Percentiles rank a stretch among this genome's conserved stretches.
These are phyloP conservation scores for Ostreobium quekettii DNA, from an alignment of 139 green algal genomes.

Conservation along the genomic window DNA sequence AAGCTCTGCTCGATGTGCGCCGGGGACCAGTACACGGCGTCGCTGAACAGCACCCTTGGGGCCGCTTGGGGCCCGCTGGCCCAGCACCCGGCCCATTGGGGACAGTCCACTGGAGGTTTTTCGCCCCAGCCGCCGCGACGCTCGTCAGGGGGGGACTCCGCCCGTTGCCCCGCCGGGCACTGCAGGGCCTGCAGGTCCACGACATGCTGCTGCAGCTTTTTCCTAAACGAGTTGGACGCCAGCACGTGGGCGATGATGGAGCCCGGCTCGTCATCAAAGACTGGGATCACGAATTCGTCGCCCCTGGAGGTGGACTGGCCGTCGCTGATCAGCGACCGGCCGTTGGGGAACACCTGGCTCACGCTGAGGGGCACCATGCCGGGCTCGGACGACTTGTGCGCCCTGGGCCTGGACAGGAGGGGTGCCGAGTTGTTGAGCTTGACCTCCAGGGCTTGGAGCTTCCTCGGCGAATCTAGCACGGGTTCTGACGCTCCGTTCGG, in stretches of 20 bases:
- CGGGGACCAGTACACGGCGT: too few relatives aligned
- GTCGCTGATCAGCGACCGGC: not conserved
- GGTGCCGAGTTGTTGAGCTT: not conserved
- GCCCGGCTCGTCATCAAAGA: slow-evolving; percentile 70
- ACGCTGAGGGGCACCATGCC: not conserved
- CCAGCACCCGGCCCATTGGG: too few relatives aligned
- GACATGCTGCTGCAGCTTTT: slow-evolving; percentile 38
- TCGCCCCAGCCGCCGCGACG: too few relatives aligned
- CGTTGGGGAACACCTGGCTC: not conserved
- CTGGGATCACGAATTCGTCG: slow-evolving; percentile 41
- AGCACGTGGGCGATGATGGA: slow-evolving; percentile 73
- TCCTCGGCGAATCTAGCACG: too few relatives aligned
- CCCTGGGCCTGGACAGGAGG: too few relatives aligned
- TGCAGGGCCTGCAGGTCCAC: slow-evolving; percentile 19
- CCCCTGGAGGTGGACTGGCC: slow-evolving; percentile 23
- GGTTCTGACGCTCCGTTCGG: not conserved
- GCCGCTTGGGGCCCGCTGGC: too few relatives aligned
- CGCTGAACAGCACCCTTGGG: too few relatives aligned
- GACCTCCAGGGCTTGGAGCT: too few relatives aligned
- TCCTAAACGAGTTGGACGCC: slow-evolving; percentile 47
- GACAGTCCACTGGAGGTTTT: too few relatives aligned
- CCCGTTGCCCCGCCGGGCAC: not conserved
- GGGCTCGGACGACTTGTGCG: not conserved
- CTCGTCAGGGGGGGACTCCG: too few relatives aligned
- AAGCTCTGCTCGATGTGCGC: slow-evolving; percentile 15